Evolutionary conservation across 805 yeast genomes (phyloP).

Genomic region (Monosporozyma aerobia): DNA sequence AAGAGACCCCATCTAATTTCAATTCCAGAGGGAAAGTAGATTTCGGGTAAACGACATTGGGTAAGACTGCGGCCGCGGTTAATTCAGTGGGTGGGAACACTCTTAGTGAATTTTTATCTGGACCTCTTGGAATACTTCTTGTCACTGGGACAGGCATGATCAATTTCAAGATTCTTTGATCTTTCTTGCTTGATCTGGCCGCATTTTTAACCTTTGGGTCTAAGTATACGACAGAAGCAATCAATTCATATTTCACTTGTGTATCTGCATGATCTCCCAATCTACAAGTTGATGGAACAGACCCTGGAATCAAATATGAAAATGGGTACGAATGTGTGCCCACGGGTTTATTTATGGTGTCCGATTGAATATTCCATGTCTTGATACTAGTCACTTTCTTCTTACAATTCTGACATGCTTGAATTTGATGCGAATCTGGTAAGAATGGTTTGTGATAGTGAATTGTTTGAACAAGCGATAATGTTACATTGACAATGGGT

Average conservation of each 20-base stretch:
- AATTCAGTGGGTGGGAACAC: conserved; percentile 94
- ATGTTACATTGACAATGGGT: conserved; percentile 46
- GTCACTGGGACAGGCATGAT: conserved; percentile 61
- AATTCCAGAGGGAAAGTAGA: conserved; percentile 78
- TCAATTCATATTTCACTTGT: conserved; percentile 60
- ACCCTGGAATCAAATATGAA: conserved; percentile 80
- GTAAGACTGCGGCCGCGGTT: conserved; percentile 77
- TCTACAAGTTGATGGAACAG: conserved; percentile 65
- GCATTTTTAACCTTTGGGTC: conserved; percentile 13
- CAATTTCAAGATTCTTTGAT: conserved; percentile 34
- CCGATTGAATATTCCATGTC: conserved; percentile 74
- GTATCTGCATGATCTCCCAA: conserved; percentile 46
- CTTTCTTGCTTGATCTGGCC: conserved; percentile 9
- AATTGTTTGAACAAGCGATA: conserved; percentile 66
- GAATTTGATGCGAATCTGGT: conserved; percentile 39
- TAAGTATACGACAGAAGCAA: conserved; percentile 48
- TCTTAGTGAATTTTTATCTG: conserved; percentile 77
- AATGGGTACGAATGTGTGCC: conserved; percentile 88
- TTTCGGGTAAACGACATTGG: conserved; percentile 83
- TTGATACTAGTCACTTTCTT: conserved; percentile 55
- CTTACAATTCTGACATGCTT: conserved; percentile 51
- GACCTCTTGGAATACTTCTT: conserved; percentile 71
- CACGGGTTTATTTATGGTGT: conserved; percentile 45
- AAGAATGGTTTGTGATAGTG: conserved; percentile 58
- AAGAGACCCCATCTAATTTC: conserved; percentile 61